A percentile compares a stretch with the other conserved stretches of the same genome.
Evolutionary conservation across 129 eudicot species (phyloP).

Genomic region (Erigeron canadensis): DNA sequence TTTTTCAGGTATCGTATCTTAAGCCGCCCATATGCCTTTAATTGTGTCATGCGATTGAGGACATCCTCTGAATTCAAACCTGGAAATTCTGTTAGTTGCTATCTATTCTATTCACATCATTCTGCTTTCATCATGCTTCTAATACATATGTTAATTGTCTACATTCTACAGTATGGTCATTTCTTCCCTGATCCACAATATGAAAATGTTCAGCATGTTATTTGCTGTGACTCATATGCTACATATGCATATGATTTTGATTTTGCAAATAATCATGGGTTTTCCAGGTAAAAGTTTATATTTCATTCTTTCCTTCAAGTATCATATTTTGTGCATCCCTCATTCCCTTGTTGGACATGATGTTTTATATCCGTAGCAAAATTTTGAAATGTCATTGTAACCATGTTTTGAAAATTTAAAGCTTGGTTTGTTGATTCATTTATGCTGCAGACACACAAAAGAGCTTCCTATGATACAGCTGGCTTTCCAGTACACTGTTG

Average conservation of each 20-base stretch:
- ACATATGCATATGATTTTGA: constrained; percentile 97
- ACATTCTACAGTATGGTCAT: constrained; percentile 95
- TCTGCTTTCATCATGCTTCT: constrained; percentile 18
- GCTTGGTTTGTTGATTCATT: constrained; percentile 14
- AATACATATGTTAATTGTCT: constrained; percentile 19
- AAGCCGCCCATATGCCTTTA: constrained; percentile 93
- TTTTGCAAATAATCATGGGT: constrained; percentile 66
- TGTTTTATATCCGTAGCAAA: neutral
- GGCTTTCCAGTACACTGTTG: constrained; percentile 89
- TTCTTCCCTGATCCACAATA: constrained; percentile 99
- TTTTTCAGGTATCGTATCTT: constrained; percentile 94
- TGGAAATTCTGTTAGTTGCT: constrained; percentile 74
- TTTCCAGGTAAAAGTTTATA: constrained; percentile 57
- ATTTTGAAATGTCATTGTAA: neutral
- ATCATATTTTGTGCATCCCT: neutral
- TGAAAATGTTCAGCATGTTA: constrained; percentile 96
- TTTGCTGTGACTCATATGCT: constrained; percentile 94
- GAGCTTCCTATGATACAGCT: constrained; percentile 87
- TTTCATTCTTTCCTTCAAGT: neutral
- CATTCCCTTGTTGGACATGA: neutral
- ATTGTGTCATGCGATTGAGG: constrained; percentile 83
- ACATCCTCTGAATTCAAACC: constrained; percentile 83
- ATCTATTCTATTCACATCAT: neutral
- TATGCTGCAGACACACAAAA: constrained; percentile 60
- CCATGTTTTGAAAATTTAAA: neutral